Evolutionary conservation across 257 asterid genomes (phyloP), one percentile per base, ranked within the genome.

Genomic region (Penstemon davidsonii): DNA sequence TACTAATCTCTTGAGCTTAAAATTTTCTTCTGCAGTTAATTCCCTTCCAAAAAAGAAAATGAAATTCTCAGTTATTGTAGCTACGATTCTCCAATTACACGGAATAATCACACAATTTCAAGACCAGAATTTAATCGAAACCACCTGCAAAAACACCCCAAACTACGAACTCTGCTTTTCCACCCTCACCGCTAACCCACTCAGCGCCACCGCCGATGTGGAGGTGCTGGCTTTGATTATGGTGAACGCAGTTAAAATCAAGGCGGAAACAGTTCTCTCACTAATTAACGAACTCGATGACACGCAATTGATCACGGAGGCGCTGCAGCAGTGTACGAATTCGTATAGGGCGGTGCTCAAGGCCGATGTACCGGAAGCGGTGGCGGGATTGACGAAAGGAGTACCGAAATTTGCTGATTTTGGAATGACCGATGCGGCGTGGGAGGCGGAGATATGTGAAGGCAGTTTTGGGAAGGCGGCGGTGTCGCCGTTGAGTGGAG

Each of bases 391-490:
- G 36, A 80, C 54, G 10, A 71, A 38, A 40, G 87, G 90, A 0
- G 82, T 60, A 3, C 89, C 91, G 3, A 86, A 80, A 49, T 83
- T 84, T 54, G 96, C 91, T 5, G 86, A 78, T 37, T 59, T 42
- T 25, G 91, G 88, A 45, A 85, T 88, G 88, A 62, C 45, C 1
- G 96, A 81, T 64, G 81, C 90, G 44, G 86, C 77, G 8, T 50
- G 81, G 38, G 91, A 86, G 73, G 89, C 91, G 44, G 76, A 70
- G 38, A 71, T 64, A 2, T 88, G 96, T 44, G 88, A 84, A 61
- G 73, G 40, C 3, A 69, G 79, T 45, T 79, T 88, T 8, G 72
- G 38, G 7, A 41, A 2, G 66, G 63, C 49, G 19, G 55, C 40
- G 10, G 60, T 25, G 33, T 25, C 82, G 56, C 86, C 86, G 46